Base-by-base conservation (phyloP, 208 protist species). In the Trypanosoma avium region DNA sequence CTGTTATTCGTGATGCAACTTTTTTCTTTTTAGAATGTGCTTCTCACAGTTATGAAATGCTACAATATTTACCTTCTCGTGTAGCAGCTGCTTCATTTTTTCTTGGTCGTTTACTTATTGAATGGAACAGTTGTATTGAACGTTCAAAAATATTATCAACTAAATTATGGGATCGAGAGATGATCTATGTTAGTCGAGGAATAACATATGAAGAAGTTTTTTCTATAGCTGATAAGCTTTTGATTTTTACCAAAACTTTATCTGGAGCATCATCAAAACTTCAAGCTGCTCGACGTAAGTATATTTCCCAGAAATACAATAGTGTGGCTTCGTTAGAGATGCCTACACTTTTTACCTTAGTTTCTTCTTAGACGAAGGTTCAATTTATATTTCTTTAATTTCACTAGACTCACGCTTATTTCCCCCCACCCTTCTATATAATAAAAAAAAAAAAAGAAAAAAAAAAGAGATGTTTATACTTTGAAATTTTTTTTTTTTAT, bases 1-100 rank as follows among this genome's bases (percentile, higher is more conserved):
- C 33, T 12, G 36, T 74, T 19, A 61, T 79, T 4, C 73, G 73
- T 29, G 65, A 87, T 64, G 83, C 81, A 0, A 52, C 72, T 0
- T 80, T 87, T 66, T 70, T 90, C 61, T 89, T 88, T 70, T 59
- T 90, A 8, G 86, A 93, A 53, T 87, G 77, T 22, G 72, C 86
- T 1, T 75, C 83, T 3, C 86, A 90, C 56, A 81, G 62, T 48
- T 89, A 90, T 68, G 61, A 69, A 13, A 61, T 93, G 33, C 47
- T 93, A 22, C 55, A 73, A 33, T 88, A 76, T 59, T 52, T 90
- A 15, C 86, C 86, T 15, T 93, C 86, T 9, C 73, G 75, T 3
- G 77, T 90, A 35, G 83, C 83, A 2, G 79, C 77, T 22, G 76
- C 83, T 10, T 69, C 79, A 29, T 59, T 88, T 54, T 59, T 93